A percentile compares a stretch with the other conserved stretches of the same genome.
Conservation (phyloP, 208 protist species). For the Giardia duodenalis region DNA sequence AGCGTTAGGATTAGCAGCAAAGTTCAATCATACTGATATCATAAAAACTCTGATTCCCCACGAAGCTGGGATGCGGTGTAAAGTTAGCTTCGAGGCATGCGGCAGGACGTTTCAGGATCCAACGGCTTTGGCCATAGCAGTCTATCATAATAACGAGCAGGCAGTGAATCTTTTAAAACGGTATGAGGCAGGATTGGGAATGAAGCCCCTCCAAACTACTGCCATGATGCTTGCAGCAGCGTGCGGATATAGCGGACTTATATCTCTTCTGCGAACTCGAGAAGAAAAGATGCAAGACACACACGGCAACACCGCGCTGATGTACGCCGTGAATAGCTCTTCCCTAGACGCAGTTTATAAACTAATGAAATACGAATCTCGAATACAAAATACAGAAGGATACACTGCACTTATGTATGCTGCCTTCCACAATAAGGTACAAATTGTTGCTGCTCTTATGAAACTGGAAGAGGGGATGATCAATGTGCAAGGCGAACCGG, state of each 20-base stretch:
- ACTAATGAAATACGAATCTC: background rate
- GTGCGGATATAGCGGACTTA: background rate
- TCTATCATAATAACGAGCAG: background rate
- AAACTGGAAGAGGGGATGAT: background rate
- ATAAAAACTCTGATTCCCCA: background rate
- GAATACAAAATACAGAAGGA: background rate
- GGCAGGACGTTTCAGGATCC: background rate
- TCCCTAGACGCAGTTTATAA: background rate
- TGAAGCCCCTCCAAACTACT: background rate
- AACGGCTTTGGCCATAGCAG: background rate
- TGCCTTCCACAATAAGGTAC: background rate
- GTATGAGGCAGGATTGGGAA: background rate
- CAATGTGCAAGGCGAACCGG: background rate
- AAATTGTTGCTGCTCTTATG: background rate
- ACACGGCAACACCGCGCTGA: background rate
- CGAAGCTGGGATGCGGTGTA: background rate
- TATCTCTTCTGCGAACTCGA: background rate
- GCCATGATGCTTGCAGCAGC: background rate
- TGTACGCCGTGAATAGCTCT: background rate
- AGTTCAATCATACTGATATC: background rate
- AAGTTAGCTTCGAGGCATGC: background rate
- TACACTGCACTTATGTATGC: background rate
- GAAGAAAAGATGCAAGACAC: background rate
- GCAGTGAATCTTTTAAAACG: background rate
- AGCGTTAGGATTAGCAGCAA: background rate